Evolutionary conservation across 2,329 filamentous ascomycete genomes (phyloP).

Genomic region (Trichoderma simmonsii): DNA sequence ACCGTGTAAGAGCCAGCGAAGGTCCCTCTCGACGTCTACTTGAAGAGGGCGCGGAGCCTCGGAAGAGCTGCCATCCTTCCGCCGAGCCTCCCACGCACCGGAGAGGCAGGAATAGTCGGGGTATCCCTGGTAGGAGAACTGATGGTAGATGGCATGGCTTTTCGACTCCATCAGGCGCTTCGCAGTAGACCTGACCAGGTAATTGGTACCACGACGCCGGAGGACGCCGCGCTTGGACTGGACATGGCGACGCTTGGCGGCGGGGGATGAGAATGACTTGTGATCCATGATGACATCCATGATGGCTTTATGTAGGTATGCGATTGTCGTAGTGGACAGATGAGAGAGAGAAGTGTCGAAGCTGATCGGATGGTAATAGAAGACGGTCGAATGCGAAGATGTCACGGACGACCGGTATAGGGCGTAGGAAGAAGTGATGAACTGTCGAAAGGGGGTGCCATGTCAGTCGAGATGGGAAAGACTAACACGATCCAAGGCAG

Average conservation of each 20-base stretch:
- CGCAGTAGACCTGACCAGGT: slow-evolving; percentile 31
- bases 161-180: slow-evolving; percentile 16
- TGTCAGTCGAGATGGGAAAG: slow-evolving; percentile 13
- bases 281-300: slow-evolving; percentile 16
- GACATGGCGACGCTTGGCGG: slow-evolving; percentile 9
- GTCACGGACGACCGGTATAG: slow-evolving; percentile 3
- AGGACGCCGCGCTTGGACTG: slow-evolving; percentile 18
- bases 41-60: neutral
- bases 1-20: slow-evolving; percentile 3
- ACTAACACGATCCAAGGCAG: neutral
- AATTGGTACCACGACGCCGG: slow-evolving; percentile 26
- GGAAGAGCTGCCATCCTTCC: neutral
- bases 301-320: slow-evolving; percentile 4
- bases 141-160: slow-evolving; percentile 11
- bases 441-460: neutral
- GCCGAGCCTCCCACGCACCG: neutral
- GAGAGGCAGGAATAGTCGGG: neutral
- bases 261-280: slow-evolving; percentile 1
- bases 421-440: slow-evolving; percentile 11
- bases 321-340: neutral
- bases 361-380: neutral
- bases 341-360: neutral
- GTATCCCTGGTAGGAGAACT: slow-evolving; percentile 3
- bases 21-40: slow-evolving; percentile 16
- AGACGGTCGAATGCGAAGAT: slow-evolving; percentile 9